phyloP scores from a whole-genome alignment of 441 rosid genomes.

The Syzygium malaccense region DNA sequence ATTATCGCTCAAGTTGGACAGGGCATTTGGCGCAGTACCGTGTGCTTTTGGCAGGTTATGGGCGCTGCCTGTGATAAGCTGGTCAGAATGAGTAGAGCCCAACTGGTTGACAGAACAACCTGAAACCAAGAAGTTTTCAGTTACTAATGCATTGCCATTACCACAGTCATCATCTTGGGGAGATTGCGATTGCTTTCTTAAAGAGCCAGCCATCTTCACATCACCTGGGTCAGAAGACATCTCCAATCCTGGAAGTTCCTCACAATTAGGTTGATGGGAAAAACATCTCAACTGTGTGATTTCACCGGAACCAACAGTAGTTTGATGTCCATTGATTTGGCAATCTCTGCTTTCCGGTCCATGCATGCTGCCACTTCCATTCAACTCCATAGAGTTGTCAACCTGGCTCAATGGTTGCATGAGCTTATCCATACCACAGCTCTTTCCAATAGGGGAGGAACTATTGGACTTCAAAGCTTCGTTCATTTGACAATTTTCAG shows the following conservation, averaged over 20 bases:
- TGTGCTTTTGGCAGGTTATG: slow-evolving; percentile 14
- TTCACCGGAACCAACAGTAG: background rate
- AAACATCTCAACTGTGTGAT: background rate
- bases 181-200: background rate
- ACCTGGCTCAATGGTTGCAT: background rate
- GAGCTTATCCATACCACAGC: slow-evolving; percentile 1
- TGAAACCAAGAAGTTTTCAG: background rate
- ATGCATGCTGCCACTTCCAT: background rate
- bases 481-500: slow-evolving; percentile 12
- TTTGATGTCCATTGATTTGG: slow-evolving; percentile 7
- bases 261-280: background rate
- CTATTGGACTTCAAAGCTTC: slow-evolving; percentile 12
- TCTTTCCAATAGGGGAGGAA: slow-evolving; percentile 3
- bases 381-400: background rate
- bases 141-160: background rate
- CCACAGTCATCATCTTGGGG: background rate
- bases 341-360: background rate
- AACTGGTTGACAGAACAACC: background rate
- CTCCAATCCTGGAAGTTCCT: background rate
- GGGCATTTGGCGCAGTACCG: slow-evolving; percentile 1
- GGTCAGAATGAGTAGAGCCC: background rate
- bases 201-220: background rate
- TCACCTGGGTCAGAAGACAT: background rate
- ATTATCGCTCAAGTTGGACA: slow-evolving; percentile 5
- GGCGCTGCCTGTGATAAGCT: slow-evolving; percentile 1